Evolutionary conservation across 164 flowering plant genomes (phyloP).

Genomic region (Protea cynaroides): DNA sequence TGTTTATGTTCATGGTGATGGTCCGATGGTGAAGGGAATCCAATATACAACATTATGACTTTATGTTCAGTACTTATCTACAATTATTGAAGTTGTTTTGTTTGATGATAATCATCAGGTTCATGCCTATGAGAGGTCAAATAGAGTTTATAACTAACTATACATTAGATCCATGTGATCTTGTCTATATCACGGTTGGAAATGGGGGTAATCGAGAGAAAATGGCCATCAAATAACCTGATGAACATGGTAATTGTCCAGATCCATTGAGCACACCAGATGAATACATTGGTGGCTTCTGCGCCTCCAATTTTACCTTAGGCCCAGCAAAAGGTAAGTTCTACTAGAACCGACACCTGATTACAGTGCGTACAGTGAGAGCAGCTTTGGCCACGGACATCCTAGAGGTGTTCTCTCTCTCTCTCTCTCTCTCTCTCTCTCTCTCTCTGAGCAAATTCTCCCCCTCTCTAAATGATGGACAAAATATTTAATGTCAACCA

Average conservation of each 20-base stretch:
- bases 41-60: too few relatives aligned
- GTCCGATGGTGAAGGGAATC: too few relatives aligned
- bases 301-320: slow-evolving; percentile 71
- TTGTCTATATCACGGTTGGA: slow-evolving; percentile 72
- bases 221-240: slow-evolving; percentile 71
- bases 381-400: slow-evolving; percentile 96
- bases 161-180: slow-evolving; percentile 84
- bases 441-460: too few relatives aligned
- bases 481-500: too few relatives aligned
- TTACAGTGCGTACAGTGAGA: slow-evolving; percentile 85
- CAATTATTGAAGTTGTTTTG: too few relatives aligned
- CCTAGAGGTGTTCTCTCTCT: slow-evolving; percentile 56
- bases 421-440: slow-evolving; percentile 6
- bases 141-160: slow-evolving; percentile 87
- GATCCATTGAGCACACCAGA: slow-evolving; percentile 70
- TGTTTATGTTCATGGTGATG: too few relatives aligned
- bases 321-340: slow-evolving; percentile 83
- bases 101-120: slow-evolving; percentile 36
- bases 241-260: slow-evolving; percentile 87
- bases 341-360: slow-evolving; percentile 95
- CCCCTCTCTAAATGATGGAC: too few relatives aligned
- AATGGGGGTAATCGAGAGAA: slow-evolving; percentile 89
- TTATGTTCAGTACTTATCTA: too few relatives aligned
- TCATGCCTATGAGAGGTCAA: slow-evolving; percentile 96
- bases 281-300: slow-evolving; percentile 51